Evolutionary conservation across 163 green algal genomes (phyloP), one percentile per base, ranked within the genome.

Genomic region (Coccomyxa subellipsoidea): DNA sequence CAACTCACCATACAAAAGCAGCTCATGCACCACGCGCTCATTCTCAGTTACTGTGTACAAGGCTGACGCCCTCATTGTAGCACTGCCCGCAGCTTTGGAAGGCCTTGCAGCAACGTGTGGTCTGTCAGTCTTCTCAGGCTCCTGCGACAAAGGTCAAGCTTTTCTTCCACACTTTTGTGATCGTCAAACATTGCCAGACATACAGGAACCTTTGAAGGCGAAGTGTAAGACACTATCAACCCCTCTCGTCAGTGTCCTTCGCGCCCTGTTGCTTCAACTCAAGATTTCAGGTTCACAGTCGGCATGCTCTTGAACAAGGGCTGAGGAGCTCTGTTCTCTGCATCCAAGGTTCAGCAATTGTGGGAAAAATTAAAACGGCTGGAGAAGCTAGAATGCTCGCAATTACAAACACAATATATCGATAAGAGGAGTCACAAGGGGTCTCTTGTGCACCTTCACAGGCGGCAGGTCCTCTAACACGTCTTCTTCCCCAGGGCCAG

Each of bases 21-120:
- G 71, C 10, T 81, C 38, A 35, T 87, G 83, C 10, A 87, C 76
- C 0, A 87, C 39, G n/a, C 79, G 37, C 69, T 87, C 80, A 69
- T 87, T 87, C 8, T 53, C 32, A 0, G 83, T 78, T 59, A 76
- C 36, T 0, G 54, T 78, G 21, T 53, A 69, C 34, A 87, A 54
- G 31, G 35, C 3, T 59, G 47, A 23, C 5, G 47, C n/a, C n/a
- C n/a, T 59, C 47, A 27, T 59, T 12, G 47, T 27, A 59, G 3
- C 23, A 59, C 47, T 59, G 47, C 47, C 23, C 23, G 47, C 47
- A 27, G 21, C 3, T 18, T 59, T 59, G 47, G 47, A 59, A 18
- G 47, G 5, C 1, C 47, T 59, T 59, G 47, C 47, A 18, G 47
- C 47, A 59, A 59, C 47, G 15, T 59, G 47, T 59, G 47, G 15